Evolutionary conservation across 768 basidiomycete genomes (phyloP).

Genomic region (Dictyophora rubrovolvata): DNA sequence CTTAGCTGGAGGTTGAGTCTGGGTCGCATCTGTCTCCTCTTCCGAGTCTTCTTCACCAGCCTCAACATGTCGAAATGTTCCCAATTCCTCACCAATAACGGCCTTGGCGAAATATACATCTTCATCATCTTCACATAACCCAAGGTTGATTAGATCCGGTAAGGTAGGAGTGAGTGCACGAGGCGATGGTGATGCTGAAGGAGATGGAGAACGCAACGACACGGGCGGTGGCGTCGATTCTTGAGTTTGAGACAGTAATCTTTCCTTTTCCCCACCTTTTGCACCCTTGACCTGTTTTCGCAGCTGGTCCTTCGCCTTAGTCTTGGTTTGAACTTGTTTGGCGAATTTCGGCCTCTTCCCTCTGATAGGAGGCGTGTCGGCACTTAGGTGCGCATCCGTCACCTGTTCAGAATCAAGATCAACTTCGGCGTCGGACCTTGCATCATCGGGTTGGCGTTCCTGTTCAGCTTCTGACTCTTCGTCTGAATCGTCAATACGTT

Average conservation of each 20-base stretch:
- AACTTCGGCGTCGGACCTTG: neutral
- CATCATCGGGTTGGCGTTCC: neutral
- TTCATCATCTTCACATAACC: constrained; percentile 77
- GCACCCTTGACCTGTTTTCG: neutral
- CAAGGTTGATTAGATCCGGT: constrained; percentile 44
- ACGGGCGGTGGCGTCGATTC: constrained; percentile 31
- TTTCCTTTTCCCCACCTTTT: neutral
- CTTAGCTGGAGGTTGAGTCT: constrained; percentile 26
- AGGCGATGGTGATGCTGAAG: constrained; percentile 40
- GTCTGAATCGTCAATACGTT: neutral
- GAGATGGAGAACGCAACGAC: constrained; percentile 40
- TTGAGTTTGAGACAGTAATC: neutral
- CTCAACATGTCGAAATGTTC: constrained; percentile 8
- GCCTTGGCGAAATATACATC: constrained; percentile 74
- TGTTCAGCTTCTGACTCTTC: neutral
- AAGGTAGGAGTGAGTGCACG: constrained; percentile 31
- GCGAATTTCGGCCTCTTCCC: neutral
- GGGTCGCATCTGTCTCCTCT: constrained; percentile 10
- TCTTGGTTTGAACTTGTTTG: neutral
- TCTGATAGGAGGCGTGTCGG: neutral
- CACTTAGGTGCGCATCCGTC: neutral
- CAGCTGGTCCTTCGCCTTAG: neutral
- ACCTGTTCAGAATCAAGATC: neutral
- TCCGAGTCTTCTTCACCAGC: neutral
- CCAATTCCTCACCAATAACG: constrained; percentile 28